Conservation (phyloP, 2,329 filamentous ascomycete species). For the Diaporthe vaccinii region DNA sequence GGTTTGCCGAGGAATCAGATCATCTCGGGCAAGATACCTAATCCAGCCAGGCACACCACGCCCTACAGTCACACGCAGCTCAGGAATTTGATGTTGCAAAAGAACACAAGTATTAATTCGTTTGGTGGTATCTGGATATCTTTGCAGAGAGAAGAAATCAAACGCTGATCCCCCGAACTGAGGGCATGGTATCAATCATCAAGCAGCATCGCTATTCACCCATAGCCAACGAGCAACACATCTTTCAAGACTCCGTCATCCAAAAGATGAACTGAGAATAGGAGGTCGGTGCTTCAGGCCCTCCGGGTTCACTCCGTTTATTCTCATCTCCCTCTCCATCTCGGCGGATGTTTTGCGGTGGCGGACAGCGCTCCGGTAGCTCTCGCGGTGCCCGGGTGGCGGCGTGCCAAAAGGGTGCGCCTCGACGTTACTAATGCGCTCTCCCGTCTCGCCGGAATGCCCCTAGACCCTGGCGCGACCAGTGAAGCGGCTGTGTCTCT, state of each 20-base stretch:
- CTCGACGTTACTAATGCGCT: neutral
- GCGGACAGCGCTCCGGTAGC: neutral
- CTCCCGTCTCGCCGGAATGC: neutral
- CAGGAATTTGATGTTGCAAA: neutral
- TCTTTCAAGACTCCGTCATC: neutral
- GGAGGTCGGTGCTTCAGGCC: neutral
- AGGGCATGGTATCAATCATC: conserved; percentile 27
- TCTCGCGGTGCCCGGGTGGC: neutral
- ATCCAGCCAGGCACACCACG: neutral
- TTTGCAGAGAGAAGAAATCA: conserved; percentile 35
- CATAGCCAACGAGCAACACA: neutral
- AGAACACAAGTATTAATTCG: conserved; percentile 1
- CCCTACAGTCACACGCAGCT: neutral
- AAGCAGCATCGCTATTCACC: conserved; percentile 7
- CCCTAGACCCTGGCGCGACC: conserved; percentile 68
- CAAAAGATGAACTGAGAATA: neutral
- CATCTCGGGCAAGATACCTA: neutral
- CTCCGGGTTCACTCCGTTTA: neutral
- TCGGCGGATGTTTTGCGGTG: neutral
- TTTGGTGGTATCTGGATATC: conserved; percentile 39
- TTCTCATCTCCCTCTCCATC: neutral
- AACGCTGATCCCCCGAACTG: conserved; percentile 21
- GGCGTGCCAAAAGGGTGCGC: conserved; percentile 5
- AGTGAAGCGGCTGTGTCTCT: conserved; percentile 68
- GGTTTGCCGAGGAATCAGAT: neutral